These are phyloP conservation scores for Entomophthora muscae DNA, from an alignment of 371 early-diverging fungal genomes.

Conservation along the genomic window DNA sequence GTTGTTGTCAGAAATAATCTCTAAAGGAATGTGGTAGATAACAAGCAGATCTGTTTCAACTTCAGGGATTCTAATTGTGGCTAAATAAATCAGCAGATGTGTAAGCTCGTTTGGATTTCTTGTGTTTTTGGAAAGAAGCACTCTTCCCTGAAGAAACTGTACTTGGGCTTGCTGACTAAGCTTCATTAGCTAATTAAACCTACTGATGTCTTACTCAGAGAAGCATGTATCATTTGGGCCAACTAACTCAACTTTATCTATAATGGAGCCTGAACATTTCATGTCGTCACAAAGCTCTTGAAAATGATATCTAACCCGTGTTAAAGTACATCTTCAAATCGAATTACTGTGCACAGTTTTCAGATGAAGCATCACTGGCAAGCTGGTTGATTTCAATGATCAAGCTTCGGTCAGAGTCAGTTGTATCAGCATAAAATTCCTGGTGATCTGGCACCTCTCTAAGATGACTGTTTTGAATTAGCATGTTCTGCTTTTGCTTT, in stretches of 20 bases:
- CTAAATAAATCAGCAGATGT: background rate
- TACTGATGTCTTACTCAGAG: background rate
- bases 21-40: background rate
- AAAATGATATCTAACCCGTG: background rate
- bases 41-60: background rate
- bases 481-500: background rate
- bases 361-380: background rate
- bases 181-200: background rate
- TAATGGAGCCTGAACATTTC: background rate
- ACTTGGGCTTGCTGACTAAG: background rate
- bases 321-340: background rate
- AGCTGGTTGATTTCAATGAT: slow-evolving; percentile 1
- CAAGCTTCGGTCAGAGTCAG: background rate
- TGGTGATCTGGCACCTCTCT: slow-evolving; percentile 2
- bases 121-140: background rate
- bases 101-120: background rate
- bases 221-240: background rate
- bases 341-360: background rate
- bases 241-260: background rate
- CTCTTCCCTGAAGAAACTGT: background rate
- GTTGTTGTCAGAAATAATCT: background rate
- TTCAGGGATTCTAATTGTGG: background rate
- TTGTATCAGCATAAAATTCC: background rate
- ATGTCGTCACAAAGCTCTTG: slow-evolving; percentile 1
- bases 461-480: background rate